Percentiles rank a stretch among this genome's conserved stretches.
These are phyloP conservation scores for Botrytis paeoniae DNA, from an alignment of 2,329 filamentous ascomycete genomes.

Conservation along the genomic window DNA sequence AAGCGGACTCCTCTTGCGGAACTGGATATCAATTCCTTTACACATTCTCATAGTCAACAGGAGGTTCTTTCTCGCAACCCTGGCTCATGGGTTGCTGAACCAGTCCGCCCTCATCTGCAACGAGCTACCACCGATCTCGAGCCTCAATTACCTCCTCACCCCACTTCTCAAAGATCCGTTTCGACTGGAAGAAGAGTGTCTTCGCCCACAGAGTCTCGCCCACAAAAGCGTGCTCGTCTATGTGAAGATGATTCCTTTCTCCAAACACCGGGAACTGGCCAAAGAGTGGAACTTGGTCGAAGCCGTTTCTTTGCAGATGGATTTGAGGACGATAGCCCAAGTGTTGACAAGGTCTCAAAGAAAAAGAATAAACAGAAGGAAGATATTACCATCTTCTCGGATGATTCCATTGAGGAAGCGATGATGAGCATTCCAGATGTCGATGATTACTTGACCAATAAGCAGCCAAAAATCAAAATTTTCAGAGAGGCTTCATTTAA, in stretches of 20 bases:
- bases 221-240: slow-evolving; percentile 49
- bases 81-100: slow-evolving; percentile 53
- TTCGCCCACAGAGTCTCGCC: slow-evolving; percentile 42
- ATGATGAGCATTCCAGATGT: slow-evolving; percentile 45
- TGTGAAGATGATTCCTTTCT: slow-evolving; percentile 46
- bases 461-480: slow-evolving; percentile 29
- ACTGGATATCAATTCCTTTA: slow-evolving; percentile 65
- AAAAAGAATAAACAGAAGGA: slow-evolving; percentile 44
- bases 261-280: slow-evolving; percentile 28
- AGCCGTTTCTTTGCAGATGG: slow-evolving; percentile 48
- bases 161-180: slow-evolving; percentile 39
- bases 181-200: slow-evolving; percentile 44
- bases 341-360: slow-evolving; percentile 36
- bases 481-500: slow-evolving; percentile 21
- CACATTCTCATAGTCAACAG: slow-evolving; percentile 63
- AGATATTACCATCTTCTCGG: slow-evolving; percentile 50
- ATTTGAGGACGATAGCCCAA: slow-evolving; percentile 41
- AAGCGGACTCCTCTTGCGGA: slow-evolving; percentile 63
- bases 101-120: slow-evolving; percentile 38
- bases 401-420: slow-evolving; percentile 50
- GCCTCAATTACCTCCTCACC: slow-evolving; percentile 37
- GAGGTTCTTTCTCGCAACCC: slow-evolving; percentile 53
- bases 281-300: slow-evolving; percentile 38
- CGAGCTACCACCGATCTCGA: slow-evolving; percentile 33
- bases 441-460: slow-evolving; percentile 24